Percentiles rank a stretch among this genome's conserved stretches.
These are phyloP conservation scores for Lepidium africanum DNA, from an alignment of 345 rosid species.

Conservation along the genomic window DNA sequence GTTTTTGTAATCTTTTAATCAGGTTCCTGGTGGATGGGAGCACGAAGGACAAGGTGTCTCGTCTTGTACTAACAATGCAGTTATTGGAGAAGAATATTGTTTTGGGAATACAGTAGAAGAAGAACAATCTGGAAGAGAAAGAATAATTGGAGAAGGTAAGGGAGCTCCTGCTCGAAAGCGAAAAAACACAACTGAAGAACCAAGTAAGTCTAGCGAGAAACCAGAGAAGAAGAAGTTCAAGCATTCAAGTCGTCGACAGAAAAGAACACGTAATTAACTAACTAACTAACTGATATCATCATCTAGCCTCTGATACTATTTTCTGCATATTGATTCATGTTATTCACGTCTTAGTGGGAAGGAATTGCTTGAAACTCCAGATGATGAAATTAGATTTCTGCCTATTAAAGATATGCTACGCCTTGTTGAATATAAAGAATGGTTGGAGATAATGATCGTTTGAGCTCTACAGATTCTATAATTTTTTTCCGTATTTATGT, in stretches of 20 bases:
- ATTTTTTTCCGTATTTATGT: too few relatives aligned
- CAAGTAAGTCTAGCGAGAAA: constrained; percentile 33
- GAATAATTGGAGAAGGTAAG: background rate
- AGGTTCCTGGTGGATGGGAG: constrained; percentile 10
- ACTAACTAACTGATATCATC: background rate
- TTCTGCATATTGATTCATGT: background rate
- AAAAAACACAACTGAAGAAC: constrained; percentile 36
- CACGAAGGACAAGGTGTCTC: constrained; percentile 4
- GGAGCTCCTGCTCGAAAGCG: constrained; percentile 29
- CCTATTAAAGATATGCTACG: constrained; percentile 53
- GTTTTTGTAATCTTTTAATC: background rate
- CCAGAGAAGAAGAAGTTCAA: constrained; percentile 62
- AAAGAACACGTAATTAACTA: constrained; percentile 32
- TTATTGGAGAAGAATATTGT: constrained; percentile 2
- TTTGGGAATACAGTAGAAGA: constrained; percentile 23
- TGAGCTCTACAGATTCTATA: too few relatives aligned
- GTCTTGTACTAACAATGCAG: constrained; percentile 7
- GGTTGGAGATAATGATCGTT: background rate
- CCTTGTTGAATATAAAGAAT: constrained; percentile 50
- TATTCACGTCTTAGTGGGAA: constrained; percentile 32
- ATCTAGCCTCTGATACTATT: background rate
- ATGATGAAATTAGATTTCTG: constrained; percentile 53
- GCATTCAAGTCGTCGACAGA: constrained; percentile 60
- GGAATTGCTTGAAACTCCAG: constrained; percentile 49
- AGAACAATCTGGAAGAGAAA: constrained; percentile 20